Conservation (phyloP, 306 rosid species). For the Delonix regia region DNA sequence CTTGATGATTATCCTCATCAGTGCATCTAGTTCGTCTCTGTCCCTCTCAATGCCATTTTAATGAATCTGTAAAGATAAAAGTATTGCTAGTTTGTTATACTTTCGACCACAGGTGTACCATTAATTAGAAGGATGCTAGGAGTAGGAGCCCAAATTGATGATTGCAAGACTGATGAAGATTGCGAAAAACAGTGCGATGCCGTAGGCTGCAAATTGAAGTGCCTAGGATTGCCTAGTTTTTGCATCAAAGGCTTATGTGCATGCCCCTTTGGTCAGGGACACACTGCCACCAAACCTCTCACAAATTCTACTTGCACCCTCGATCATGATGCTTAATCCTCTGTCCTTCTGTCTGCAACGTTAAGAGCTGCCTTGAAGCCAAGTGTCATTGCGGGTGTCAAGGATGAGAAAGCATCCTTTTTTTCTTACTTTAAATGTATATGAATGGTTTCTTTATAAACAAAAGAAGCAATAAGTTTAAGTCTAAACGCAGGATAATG, state of each 20-base stretch:
- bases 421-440: neutral
- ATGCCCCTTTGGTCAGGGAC: conserved; percentile 14
- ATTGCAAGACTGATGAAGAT: conserved; percentile 13
- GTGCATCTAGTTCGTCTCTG: conserved; percentile 6
- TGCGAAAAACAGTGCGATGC: conserved; percentile 6
- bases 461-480: neutral
- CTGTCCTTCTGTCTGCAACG: conserved; percentile 29
- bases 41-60: neutral
- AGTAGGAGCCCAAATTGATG: neutral
- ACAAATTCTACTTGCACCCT: conserved; percentile 16
- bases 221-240: neutral
- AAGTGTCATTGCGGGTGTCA: conserved; percentile 27
- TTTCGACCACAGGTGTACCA: neutral
- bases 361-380: conserved; percentile 14
- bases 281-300: neutral
- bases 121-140: neutral
- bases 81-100: neutral
- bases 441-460: neutral
- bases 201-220: neutral
- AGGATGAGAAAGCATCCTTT: neutral
- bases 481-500: neutral
- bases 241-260: conserved; percentile 1
- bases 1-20: conserved; percentile 4
- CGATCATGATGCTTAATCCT: conserved; percentile 6
- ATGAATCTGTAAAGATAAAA: neutral